Conservation (phyloP, 2,329 filamentous ascomycete species). For the Fusarium irregulare region DNA sequence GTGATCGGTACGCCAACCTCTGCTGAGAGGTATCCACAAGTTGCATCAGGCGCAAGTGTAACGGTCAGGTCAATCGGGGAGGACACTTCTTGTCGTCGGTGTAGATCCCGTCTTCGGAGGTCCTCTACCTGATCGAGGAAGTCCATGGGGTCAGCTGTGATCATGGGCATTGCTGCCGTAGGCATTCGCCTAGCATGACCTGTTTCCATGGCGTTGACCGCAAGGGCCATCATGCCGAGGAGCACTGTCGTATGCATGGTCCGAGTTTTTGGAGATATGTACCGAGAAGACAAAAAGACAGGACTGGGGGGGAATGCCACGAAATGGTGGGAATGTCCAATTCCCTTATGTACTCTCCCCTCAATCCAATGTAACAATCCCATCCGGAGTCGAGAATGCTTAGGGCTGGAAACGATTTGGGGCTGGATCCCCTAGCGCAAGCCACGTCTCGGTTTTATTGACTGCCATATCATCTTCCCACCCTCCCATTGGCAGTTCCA, state of each 20-base stretch:
- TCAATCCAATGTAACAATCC: background rate
- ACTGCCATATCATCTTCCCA: too few relatives aligned
- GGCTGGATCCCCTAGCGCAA: background rate
- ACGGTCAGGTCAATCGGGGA: background rate
- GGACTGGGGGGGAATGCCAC: accelerated
- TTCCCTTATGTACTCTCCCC: background rate
- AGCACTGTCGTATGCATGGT: background rate
- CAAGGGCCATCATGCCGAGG: background rate
- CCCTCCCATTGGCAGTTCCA: background rate
- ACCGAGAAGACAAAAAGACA: too few relatives aligned
- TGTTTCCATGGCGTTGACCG: accelerated
- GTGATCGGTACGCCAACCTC: background rate
- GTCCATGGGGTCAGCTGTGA: background rate
- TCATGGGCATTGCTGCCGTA: background rate
- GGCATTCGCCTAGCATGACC: background rate
- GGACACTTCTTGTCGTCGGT: too few relatives aligned
- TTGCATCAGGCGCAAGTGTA: background rate
- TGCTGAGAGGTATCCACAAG: background rate
- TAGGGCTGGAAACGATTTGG: background rate
- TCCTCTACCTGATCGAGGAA: background rate
- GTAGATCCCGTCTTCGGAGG: background rate
- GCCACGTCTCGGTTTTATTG: background rate
- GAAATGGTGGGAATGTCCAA: background rate
- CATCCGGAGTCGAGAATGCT: background rate
- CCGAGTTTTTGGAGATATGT: accelerated